Conservation (phyloP, 805 yeast genomes). For the Candida fluviatilis region DNA sequence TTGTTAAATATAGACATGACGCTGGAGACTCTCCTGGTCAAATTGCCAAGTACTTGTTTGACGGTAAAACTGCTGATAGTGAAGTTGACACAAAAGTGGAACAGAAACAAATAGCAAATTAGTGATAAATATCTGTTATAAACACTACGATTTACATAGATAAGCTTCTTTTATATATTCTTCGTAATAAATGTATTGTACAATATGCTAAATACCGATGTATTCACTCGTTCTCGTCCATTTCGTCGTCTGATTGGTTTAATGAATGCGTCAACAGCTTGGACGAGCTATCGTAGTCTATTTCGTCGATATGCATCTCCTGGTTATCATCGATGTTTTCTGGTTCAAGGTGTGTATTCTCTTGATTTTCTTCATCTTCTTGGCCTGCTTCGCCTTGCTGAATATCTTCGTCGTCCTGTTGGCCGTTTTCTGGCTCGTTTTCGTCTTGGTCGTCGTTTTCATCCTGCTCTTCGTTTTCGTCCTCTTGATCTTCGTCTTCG, state of each 20-base stretch:
- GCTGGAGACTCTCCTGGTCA: constrained; percentile 61
- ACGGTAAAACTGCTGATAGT: constrained; percentile 31
- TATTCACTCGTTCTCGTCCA: neutral
- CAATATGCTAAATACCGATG: neutral
- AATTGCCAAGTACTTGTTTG: constrained; percentile 54
- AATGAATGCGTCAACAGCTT: neutral
- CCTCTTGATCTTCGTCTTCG: constrained; percentile 15
- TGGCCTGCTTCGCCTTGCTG: constrained; percentile 4
- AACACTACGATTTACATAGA: neutral
- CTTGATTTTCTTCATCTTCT: constrained; percentile 1
- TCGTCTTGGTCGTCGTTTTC: constrained; percentile 6
- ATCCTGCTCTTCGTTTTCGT: constrained; percentile 9
- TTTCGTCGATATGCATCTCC: neutral
- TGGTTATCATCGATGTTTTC: neutral
- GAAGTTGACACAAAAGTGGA: neutral
- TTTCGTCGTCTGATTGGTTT: neutral
- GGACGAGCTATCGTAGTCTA: neutral
- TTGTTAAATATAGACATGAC: constrained; percentile 58
- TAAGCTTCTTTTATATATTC: neutral
- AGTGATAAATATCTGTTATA: too few species aligned
- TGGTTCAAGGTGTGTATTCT: neutral
- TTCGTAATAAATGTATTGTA: constrained; percentile 1
- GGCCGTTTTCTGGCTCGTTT: constrained; percentile 8
- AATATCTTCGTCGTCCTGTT: constrained; percentile 4
- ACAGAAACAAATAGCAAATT: constrained; percentile 1